phyloP scores from a whole-genome alignment of 768 basidiomycete genomes.

The Daedalea quercina region DNA sequence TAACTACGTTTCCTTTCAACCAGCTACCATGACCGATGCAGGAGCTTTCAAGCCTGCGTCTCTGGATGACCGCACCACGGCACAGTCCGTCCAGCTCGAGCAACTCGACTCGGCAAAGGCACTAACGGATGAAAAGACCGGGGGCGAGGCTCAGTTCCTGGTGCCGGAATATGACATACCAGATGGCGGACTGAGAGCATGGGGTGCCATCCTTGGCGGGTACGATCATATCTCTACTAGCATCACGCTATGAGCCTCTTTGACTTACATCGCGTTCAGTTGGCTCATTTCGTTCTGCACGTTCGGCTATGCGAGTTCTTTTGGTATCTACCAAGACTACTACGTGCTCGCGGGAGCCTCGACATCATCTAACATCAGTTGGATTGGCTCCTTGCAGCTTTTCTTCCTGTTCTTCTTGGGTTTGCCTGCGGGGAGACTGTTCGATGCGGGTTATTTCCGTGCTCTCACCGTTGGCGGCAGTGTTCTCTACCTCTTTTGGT shows the following conservation, averaged over 20 bases:
- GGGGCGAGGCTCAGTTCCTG: not conserved
- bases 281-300: constrained; percentile 7
- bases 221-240: not conserved
- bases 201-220: constrained; percentile 2
- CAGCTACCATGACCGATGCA: not conserved
- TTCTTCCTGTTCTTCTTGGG: constrained; percentile 30
- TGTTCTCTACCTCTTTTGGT: constrained; percentile 17
- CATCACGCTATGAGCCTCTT: not conserved
- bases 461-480: constrained; percentile 20
- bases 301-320: constrained; percentile 9
- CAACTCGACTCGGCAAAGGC: not conserved
- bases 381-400: constrained; percentile 45
- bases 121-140: not conserved
- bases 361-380: constrained; percentile 23
- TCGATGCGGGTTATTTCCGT: constrained; percentile 42
- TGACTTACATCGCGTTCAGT: not conserved
- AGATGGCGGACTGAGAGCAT: constrained; percentile 2
- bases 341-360: constrained; percentile 2
- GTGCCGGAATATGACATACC: not conserved
- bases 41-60: not conserved
- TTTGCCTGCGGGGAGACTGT: constrained; percentile 32
- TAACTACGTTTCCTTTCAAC: not conserved
- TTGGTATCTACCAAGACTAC: constrained; percentile 14
- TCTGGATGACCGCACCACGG: not conserved
- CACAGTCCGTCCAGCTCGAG: not conserved